Percentiles rank a stretch among this genome's conserved stretches.
These are phyloP conservation scores for Barnettozyma salicaria DNA, from an alignment of 805 yeast species.

Conservation along the genomic window DNA sequence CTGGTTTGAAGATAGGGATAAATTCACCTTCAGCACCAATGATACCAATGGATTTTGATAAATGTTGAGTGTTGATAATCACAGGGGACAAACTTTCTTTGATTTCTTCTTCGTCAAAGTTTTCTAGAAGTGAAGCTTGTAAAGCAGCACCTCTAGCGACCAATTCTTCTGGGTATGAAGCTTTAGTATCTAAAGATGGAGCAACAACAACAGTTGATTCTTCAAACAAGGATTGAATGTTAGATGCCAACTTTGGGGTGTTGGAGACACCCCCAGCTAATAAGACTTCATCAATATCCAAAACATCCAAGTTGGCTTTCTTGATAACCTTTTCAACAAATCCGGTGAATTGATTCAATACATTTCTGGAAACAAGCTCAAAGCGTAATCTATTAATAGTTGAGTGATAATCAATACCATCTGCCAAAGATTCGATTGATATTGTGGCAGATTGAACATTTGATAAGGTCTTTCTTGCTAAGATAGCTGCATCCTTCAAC, in stretches of 20 bases:
- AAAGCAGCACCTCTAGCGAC: slow-evolving; percentile 93
- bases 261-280: slow-evolving; percentile 91
- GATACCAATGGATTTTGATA: slow-evolving; percentile 78
- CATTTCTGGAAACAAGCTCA: slow-evolving; percentile 79
- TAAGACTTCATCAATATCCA: slow-evolving; percentile 86
- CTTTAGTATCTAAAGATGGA: slow-evolving; percentile 71
- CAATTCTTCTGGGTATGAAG: slow-evolving; percentile 83
- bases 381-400: slow-evolving; percentile 90
- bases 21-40: slow-evolving; percentile 68
- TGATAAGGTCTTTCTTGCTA: slow-evolving; percentile 85
- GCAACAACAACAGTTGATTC: slow-evolving; percentile 69
- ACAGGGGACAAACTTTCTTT: slow-evolving; percentile 77
- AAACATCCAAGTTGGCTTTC: slow-evolving; percentile 78
- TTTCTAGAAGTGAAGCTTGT: slow-evolving; percentile 81
- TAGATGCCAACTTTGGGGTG: slow-evolving; percentile 83
- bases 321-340: slow-evolving; percentile 69
- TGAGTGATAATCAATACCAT: slow-evolving; percentile 90
- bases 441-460: slow-evolving; percentile 84
- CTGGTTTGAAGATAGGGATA: slow-evolving; percentile 65
- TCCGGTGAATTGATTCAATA: slow-evolving; percentile 64
- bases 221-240: slow-evolving; percentile 72
- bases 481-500: slow-evolving; percentile 73
- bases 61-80: slow-evolving; percentile 83
- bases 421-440: slow-evolving; percentile 91
- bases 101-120: slow-evolving; percentile 78